Base-by-base conservation (phyloP, 2,329 filamentous ascomycete genomes). In the Akanthomyces lecanii region DNA sequence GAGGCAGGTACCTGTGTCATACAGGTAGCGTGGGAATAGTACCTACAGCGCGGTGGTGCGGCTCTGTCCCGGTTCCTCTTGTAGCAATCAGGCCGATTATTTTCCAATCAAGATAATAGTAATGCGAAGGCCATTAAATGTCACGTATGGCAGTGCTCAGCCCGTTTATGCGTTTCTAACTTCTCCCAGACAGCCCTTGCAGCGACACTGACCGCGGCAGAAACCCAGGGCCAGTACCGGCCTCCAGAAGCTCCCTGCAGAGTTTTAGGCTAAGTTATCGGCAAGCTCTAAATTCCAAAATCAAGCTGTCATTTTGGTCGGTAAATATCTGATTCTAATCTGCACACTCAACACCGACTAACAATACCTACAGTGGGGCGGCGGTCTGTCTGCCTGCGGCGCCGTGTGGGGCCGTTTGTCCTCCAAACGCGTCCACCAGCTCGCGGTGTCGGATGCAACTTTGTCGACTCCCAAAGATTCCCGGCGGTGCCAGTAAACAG, bases 391-490 rank as follows among this genome's bases (percentile, higher is more conserved):
- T 36, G 42, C 28, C 18, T 45, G 25, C 54, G 25, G 8, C 36
- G 52, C 36, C 52, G 40, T 52, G 57, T 60, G 57, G 57, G 57
- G 57, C n/a, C 30, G 12, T 18, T 12, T 38, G 25, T 45, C 21
- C 44, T 4, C 21, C 23, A 28, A 52, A 60, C 57, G 47, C 57
- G 57, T 52, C 23, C 47, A 33, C 36, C 47, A 44, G 57, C 25
- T 52, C 57, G 47, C 57, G 47, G 23, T 11, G 12, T 60, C 47
- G 25, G 47, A 60, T 51, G 28, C 23, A 28, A 48, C 55, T 48
- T 58, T 58, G 44, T 48, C 55, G 30, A 48, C 55, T 38, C 11
- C 47, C 44, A 10, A 44, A 45, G 10, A 30, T 44, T 30, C 21
- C 56, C 5, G 23, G 45, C 33, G 33, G 25, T 33, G 28, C 56